These are phyloP conservation scores for Penicillium taxi DNA, from an alignment of 495 filamentous ascomycete species.

Conservation along the genomic window DNA sequence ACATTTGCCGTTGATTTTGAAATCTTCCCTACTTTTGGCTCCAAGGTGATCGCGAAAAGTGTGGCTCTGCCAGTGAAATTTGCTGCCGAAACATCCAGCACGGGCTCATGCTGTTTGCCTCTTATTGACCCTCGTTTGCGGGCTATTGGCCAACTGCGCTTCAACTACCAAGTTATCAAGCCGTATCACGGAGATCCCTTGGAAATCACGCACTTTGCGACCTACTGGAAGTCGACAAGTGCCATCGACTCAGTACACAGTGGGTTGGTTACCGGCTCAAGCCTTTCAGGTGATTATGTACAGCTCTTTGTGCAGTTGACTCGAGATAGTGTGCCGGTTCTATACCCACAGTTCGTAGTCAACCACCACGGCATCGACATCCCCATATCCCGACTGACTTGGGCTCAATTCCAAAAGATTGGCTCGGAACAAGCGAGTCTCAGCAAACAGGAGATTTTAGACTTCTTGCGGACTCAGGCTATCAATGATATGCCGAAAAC, in stretches of 20 bases:
- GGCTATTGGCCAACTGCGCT: constrained; percentile 89
- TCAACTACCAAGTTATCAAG: constrained; percentile 92
- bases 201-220: constrained; percentile 96
- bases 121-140: constrained; percentile 87
- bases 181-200: constrained; percentile 89
- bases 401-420: constrained; percentile 62
- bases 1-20: constrained; percentile 95
- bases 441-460: constrained; percentile 34
- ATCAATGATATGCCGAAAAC: constrained; percentile 53
- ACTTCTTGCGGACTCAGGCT: constrained; percentile 36
- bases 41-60: constrained; percentile 91
- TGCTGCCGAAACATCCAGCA: constrained; percentile 60
- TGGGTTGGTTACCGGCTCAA: constrained; percentile 88
- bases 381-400: constrained; percentile 67
- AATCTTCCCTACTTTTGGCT: constrained; percentile 94
- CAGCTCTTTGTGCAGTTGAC: constrained; percentile 87
- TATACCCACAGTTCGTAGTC: constrained; percentile 78
- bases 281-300: constrained; percentile 86
- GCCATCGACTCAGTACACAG: constrained; percentile 74
- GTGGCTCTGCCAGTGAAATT: constrained; percentile 85
- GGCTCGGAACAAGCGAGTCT: constrained; percentile 44
- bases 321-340: constrained; percentile 73
- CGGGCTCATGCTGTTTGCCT: constrained; percentile 74
- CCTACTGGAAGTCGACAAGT: constrained; percentile 98
- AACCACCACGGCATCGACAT: constrained; percentile 71